Percentiles rank a stretch among this genome's conserved stretches.
phyloP scores from a whole-genome alignment of 305 asterid genomes.

The Fraxinus baroniana region DNA sequence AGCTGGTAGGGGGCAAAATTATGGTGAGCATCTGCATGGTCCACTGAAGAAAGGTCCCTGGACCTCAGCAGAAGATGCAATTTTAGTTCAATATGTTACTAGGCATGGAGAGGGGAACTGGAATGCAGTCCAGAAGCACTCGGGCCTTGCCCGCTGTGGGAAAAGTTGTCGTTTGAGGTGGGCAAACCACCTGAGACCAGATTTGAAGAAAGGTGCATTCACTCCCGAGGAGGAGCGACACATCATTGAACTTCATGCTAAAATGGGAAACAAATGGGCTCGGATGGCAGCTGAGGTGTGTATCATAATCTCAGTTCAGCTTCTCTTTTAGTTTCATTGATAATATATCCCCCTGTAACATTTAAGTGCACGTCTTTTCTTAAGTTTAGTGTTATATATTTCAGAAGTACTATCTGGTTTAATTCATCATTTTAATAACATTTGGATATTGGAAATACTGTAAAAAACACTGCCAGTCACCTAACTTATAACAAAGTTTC shows the following conservation, averaged over 20 bases:
- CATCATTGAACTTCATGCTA: constrained; percentile 69
- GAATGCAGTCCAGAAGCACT: constrained; percentile 79
- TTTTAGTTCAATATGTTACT: constrained; percentile 63
- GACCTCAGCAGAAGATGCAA: constrained; percentile 76
- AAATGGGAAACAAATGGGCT: constrained; percentile 91
- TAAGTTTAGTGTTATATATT: background rate
- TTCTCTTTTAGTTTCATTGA: constrained; percentile 3
- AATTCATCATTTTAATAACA: background rate
- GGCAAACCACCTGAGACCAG: constrained; percentile 88
- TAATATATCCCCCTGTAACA: background rate
- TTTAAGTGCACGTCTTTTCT: background rate
- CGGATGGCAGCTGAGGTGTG: constrained; percentile 87
- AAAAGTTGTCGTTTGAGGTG: constrained; percentile 88
- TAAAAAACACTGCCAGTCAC: background rate
- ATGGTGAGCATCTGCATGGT: constrained; percentile 44
- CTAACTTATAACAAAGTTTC: background rate
- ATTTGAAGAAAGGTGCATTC: constrained; percentile 72
- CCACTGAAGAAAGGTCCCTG: constrained; percentile 81
- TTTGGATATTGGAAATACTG: background rate
- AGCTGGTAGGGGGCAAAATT: constrained; percentile 47
- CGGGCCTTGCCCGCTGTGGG: constrained; percentile 85
- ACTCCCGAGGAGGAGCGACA: constrained; percentile 71
- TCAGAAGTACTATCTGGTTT: background rate
- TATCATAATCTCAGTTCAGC: constrained; percentile 12
- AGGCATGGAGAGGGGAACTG: constrained; percentile 77